phyloP scores from a whole-genome alignment of 2,329 filamentous ascomycete genomes.

The Exophiala spinifera region DNA sequence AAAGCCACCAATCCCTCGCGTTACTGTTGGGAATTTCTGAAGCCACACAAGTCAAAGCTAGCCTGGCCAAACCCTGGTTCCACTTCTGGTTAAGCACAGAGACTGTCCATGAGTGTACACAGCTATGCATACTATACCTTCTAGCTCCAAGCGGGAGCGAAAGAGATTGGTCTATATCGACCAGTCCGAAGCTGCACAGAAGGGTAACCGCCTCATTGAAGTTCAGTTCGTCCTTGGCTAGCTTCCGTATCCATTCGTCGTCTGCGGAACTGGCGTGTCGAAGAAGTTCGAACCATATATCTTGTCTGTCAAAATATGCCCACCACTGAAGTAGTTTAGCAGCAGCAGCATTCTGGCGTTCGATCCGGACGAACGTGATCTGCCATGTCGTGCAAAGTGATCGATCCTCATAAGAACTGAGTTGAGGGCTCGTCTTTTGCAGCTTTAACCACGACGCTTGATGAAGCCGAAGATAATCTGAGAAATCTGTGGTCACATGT shows the following conservation, averaged over 20 bases:
- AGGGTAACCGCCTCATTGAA: constrained; percentile 11
- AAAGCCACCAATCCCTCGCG: constrained; percentile 6
- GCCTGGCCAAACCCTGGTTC: background rate
- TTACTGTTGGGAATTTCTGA: background rate
- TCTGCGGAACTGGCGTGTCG: constrained; percentile 5
- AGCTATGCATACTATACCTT: constrained; percentile 17
- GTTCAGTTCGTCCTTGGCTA: constrained; percentile 4
- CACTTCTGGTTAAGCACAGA: constrained; percentile 8
- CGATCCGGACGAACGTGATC: constrained; percentile 10
- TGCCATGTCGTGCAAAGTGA: constrained; percentile 25
- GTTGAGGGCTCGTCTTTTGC: background rate
- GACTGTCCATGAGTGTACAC: constrained; percentile 18
- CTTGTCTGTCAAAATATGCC: constrained; percentile 44
- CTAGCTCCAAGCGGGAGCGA: background rate
- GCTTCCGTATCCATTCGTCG: constrained; percentile 24
- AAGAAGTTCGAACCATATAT: constrained; percentile 48
- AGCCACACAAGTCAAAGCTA: background rate
- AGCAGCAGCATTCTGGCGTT: constrained; percentile 18
- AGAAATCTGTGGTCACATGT: constrained; percentile 37
- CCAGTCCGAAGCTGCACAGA: constrained; percentile 12
- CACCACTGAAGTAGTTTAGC: constrained; percentile 41
- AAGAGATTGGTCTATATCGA: background rate
- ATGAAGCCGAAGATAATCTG: constrained; percentile 43
- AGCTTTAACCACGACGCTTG: constrained; percentile 36
- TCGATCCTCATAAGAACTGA: constrained; percentile 12